Evolutionary conservation across 345 rosid species (phyloP).

Genomic region (Abelmoschus esculentus): DNA sequence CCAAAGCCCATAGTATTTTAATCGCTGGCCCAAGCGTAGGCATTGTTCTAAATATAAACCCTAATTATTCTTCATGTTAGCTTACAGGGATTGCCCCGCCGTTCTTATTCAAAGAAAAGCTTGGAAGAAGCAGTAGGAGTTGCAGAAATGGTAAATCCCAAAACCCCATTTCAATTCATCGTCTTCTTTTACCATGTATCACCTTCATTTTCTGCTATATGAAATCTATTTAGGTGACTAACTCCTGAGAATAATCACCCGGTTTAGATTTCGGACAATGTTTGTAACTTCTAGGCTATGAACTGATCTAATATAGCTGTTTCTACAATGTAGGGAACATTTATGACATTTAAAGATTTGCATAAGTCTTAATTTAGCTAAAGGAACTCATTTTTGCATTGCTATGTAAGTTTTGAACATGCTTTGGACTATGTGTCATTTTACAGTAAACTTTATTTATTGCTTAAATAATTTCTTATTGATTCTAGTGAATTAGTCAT

Average conservation of each 20-base stretch:
- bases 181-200: not conserved
- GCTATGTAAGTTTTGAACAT: not conserved
- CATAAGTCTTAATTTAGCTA: not conserved
- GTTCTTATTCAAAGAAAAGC: not conserved
- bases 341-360: not conserved
- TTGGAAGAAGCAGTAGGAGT: not conserved
- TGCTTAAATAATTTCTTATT: not conserved
- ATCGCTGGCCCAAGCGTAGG: not conserved
- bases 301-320: not conserved
- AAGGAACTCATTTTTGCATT: not conserved
- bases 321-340: too few species aligned
- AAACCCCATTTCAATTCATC: not conserved
- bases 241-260: not conserved
- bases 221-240: not conserved
- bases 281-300: not conserved
- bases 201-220: not conserved
- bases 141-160: not conserved
- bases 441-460: not conserved
- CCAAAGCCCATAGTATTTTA: not conserved
- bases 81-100: constrained; percentile 2
- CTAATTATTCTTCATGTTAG: not conserved
- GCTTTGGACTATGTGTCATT: too few species aligned
- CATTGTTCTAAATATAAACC: not conserved
- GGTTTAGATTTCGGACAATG: not conserved
- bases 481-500: not conserved